Evolutionary conservation across 2,329 filamentous ascomycete species (phyloP).

Genomic region (Dactylella cylindrospora): DNA sequence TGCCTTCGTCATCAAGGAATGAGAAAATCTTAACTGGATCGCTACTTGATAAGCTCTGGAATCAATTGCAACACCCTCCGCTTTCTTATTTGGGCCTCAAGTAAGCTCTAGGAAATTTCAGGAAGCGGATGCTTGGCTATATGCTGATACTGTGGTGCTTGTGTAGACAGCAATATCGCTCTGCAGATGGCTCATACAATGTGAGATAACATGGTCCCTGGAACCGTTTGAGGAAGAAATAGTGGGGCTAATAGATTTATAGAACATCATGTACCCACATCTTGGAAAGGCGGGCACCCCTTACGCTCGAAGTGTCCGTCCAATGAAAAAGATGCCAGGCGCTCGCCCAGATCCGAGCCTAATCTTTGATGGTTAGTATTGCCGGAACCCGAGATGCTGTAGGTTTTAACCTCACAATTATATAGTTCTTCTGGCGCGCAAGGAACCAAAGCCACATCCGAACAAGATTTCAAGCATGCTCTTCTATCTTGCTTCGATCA

Average conservation of each 20-base stretch:
- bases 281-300: conserved; percentile 66
- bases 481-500: conserved; percentile 58
- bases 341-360: conserved; percentile 67
- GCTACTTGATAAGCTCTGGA: conserved; percentile 43
- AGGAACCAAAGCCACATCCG: conserved; percentile 50
- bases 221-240: background rate
- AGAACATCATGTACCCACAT: conserved; percentile 65
- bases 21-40: conserved; percentile 32
- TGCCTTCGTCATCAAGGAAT: conserved; percentile 63
- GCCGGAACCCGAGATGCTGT: no score
- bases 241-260: background rate
- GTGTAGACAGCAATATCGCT: conserved; percentile 32
- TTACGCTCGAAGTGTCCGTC: conserved; percentile 67
- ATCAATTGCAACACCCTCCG: conserved; percentile 40
- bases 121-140: background rate
- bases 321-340: conserved; percentile 60
- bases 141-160: background rate
- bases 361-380: conserved; percentile 60
- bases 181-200: conserved; percentile 40
- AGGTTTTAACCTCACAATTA: conserved; percentile 4
- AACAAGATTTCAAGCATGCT: conserved; percentile 56
- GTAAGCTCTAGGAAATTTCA: conserved; percentile 3
- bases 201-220: conserved; percentile 7
- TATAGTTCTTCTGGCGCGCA: conserved; percentile 47
- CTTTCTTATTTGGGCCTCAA: conserved; percentile 39